Base-by-base conservation (phyloP, 148 eudicot genomes). In the Cornus suecica region DNA sequence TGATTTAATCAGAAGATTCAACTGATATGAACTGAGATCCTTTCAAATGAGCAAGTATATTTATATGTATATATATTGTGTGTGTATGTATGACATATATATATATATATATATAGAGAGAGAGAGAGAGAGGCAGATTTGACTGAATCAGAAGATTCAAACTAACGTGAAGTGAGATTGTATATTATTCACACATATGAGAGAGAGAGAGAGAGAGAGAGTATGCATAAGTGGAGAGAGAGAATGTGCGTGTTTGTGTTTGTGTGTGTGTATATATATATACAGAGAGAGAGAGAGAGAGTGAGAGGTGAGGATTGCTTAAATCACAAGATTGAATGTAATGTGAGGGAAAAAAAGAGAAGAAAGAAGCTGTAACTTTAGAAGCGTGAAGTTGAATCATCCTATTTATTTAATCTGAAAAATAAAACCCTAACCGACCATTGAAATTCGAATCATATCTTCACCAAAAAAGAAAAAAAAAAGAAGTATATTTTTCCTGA, bases 1-100 rank as follows among this genome's bases (percentile, higher is more conserved):
- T 77, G 79, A 78, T 83, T 67, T 71, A 77, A 80, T n/a, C 42
- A 30, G 78, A 83, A 70, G 82, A 75, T 32, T 74, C 86, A 74
- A 8, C 25, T 26, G 62, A 74, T 54, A 66, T 20, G 31, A 31
- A 32, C 45, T 45, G 20, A 70, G 34, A 56, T 3, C 9, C 22
- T 69, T 45, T 31, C 72, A 69, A 5, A 8, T n/a, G 48, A 64
- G 28, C 13, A 66, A 11, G 25, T n/a, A n/a, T n/a, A n/a, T n/a
- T 45, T 14, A 42, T 54, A 4, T 1, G 16, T 45, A 5, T 32
- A 56, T 37, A 70, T 5, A 15, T 70, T 16, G 9, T 29, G 51
- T 64, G 64, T 68, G 22, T n/a, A n/a, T n/a, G n/a, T n/a, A n/a
- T n/a, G n/a, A n/a, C n/a, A n/a, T n/a, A n/a, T n/a, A n/a, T n/a